Evolutionary conservation across 768 basidiomycete species (phyloP), one percentile per base, ranked within the genome.

Genomic region (Heimioporus sp.): DNA sequence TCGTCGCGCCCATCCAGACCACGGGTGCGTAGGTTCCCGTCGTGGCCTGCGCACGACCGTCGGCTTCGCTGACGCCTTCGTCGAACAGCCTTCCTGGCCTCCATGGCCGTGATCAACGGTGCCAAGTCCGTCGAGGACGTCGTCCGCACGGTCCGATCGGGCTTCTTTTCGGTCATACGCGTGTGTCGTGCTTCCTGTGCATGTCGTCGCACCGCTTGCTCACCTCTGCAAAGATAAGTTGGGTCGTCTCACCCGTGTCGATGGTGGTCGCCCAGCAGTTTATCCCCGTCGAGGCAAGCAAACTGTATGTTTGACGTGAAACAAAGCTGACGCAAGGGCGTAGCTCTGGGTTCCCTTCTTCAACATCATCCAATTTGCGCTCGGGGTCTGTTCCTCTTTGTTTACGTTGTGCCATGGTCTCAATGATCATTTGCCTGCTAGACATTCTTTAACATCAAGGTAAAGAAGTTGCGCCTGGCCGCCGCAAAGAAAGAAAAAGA

Each of bases 271-370:
- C 92, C 7, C 92, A 93, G 67, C 84, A 76, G 53, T 91, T 87
- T 66, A 70, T 95, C 39, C 81, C 92, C 12, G 76, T 86, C 19
- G 87, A 92, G 67, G 87, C 87, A 55, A 50, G 79, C 50, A 12
- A 19, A 60, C 20, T 20, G 35, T 31, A 8, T 39, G 43, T 16
- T 31, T 36, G 34, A 45, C 36, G 20, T 10, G 7, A 24, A 45
- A 34, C 44, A 19, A 48, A 44, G 31, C 58, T 54, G 21, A 58
- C 32, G 15, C 35, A 20, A 17, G 15, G 13, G n/a, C 43, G 15
- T 57, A 90, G 87, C 76, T 92, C 40, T 92, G 92, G 91, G 87
- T 89, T 0, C 87, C 88, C 10, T 95, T 89, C 74, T 93, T 94
- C 79, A 92, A 85, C 66, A 60, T 79, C 34, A 73, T 94, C 38